Conservation (phyloP, 257 asterid genomes). For the Penstemon davidsonii region DNA sequence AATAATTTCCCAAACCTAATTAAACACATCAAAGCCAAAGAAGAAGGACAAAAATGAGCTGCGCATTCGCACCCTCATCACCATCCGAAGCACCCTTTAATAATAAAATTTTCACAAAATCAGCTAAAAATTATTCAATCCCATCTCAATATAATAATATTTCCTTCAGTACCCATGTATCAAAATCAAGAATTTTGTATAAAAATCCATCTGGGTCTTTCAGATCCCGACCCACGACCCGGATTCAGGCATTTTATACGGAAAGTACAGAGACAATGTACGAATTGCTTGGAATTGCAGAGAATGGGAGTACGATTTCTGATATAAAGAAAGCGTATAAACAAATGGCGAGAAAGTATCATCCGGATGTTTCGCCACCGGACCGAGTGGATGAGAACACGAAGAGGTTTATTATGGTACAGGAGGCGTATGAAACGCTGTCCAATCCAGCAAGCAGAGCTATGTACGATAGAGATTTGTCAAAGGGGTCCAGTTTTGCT, state of each 20-base stretch:
- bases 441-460: slow-evolving; percentile 50
- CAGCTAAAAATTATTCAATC: too few species aligned
- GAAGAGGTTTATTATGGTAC: slow-evolving; percentile 45
- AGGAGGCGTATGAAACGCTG: slow-evolving; percentile 59
- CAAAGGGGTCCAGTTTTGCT: slow-evolving; percentile 25
- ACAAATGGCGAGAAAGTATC: slow-evolving; percentile 53
- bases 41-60: too few species aligned
- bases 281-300: slow-evolving; percentile 52
- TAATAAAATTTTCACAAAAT: too few species aligned
- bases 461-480: slow-evolving; percentile 50
- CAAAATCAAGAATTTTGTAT: slow-evolving; percentile 17
- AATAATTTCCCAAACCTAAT: too few species aligned
- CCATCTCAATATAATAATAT: too few species aligned
- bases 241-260: slow-evolving; percentile 24
- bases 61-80: too few species aligned
- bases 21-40: too few species aligned
- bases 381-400: slow-evolving; percentile 57
- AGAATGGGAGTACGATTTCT: slow-evolving; percentile 32
- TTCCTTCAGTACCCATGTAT: background rate
- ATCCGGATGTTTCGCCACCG: slow-evolving; percentile 72
- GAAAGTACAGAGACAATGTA: slow-evolving; percentile 38
- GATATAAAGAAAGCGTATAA: slow-evolving; percentile 67
- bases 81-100: too few species aligned
- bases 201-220: slow-evolving; percentile 4
- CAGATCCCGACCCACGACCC: slow-evolving; percentile 28